Percentiles rank a stretch among this genome's conserved stretches.
phyloP scores from a whole-genome alignment of 768 basidiomycete species.

The Termitomyces sp. region DNA sequence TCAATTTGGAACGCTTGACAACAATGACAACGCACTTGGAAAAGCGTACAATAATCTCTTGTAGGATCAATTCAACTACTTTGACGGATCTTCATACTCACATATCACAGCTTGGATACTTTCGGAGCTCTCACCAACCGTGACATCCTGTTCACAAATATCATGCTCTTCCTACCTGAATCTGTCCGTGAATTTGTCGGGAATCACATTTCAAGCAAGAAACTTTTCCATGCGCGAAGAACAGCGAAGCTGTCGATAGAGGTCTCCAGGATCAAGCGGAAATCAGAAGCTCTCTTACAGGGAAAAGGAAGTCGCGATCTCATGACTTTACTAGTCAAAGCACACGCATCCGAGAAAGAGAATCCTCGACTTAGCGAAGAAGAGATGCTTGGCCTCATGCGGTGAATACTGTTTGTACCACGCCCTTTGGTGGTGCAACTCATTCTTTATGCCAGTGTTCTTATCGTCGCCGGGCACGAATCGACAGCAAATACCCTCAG shows the following conservation, averaged over 20 bases:
- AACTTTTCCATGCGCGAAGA: constrained; percentile 27
- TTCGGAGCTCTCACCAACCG: too few relatives aligned
- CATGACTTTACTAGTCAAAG: constrained; percentile 47
- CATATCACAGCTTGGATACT: background rate
- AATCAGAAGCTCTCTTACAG: constrained; percentile 26
- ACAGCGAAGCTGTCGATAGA: constrained; percentile 13
- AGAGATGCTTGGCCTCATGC: constrained; percentile 48
- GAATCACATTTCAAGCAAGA: constrained; percentile 25
- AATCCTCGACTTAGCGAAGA: constrained; percentile 41
- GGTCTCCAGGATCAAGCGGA: constrained; percentile 32
- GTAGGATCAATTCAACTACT: too few relatives aligned
- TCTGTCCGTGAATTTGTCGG: background rate
- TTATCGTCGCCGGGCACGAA: constrained; percentile 54
- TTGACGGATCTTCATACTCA: too few relatives aligned
- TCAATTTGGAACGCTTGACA: constrained; percentile 37
- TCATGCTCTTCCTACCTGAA: too few relatives aligned
- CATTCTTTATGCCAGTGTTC: constrained; percentile 43
- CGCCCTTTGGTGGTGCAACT: too few relatives aligned
- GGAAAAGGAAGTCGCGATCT: constrained; percentile 32
- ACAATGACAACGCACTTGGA: constrained; percentile 32
- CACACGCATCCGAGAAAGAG: constrained; percentile 48
- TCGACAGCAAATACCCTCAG: constrained; percentile 54
- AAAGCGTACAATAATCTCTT: constrained; percentile 28
- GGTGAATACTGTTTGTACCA: constrained; percentile 47
- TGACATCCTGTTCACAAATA: too few relatives aligned